Base-by-base conservation (phyloP, 768 basidiomycete genomes). In the Kwoniella dejecticola region DNA sequence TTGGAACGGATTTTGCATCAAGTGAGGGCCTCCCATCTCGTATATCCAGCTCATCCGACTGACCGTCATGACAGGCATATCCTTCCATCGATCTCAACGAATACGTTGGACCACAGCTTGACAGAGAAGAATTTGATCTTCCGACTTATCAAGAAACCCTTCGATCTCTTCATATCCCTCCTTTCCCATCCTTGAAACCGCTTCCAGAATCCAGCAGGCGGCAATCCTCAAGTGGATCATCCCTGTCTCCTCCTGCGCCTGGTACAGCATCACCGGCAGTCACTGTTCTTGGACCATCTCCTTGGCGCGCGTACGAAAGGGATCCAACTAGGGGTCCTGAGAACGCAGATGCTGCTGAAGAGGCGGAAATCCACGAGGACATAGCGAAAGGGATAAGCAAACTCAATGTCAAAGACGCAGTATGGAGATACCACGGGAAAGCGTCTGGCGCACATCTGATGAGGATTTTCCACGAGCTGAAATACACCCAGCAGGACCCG, bases 381-480 rank as follows among this genome's bases (percentile, higher is more conserved):
- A 48, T 72, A 1, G 62, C 69, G 8, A 42, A 58, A 15, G 60
- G 60, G 21, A 69, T 74, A 63, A 54, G 54, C 15, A 63, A 52
- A 33, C 53, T 74, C 24, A 61, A 71, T 13, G 53, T 72, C 40
- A 52, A 59, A 29, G 74, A 72, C 29, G 62, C 66, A 3, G 56
- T 62, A 8, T 78, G 74, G 68, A 60, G 77, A 38, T 78, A 66
- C 52, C 75, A 77, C 38, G 77, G 77, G 27, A 75, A 77, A 64
- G 71, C 76, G 15, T 77, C 75, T 26, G 64, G 69, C 10, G 70
- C 72, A 13, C 75, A 74, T 52, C 52, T 77, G 1, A 65, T 76
- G 47, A 63, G 67, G 6, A 52, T 64, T 2, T 57, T 75, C 55
- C 68, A 69, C 24, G 67, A 77, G 27, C 61, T 76, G 41, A 77